Percentiles rank a stretch among this genome's conserved stretches.
Conservation (phyloP, 2,329 filamentous ascomycete genomes). For the Talaromyces piceae region DNA sequence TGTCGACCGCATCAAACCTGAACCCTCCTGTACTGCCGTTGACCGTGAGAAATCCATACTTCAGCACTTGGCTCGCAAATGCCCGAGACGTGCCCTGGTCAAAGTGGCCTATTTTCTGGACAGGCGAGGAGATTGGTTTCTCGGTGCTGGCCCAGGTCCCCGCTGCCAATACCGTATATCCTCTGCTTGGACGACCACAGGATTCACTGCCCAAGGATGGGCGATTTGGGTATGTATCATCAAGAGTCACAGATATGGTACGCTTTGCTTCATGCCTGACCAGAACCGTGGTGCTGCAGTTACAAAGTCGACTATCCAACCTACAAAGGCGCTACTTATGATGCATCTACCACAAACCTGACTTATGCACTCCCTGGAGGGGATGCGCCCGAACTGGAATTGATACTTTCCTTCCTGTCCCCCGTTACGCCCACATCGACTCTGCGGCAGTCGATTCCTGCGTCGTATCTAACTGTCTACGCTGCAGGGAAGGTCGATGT, state of each 20-base stretch:
- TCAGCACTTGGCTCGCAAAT: conserved; percentile 67
- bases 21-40: conserved; percentile 62
- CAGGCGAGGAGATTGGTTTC: conserved; percentile 60
- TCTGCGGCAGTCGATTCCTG: conserved; percentile 72
- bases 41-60: conserved; percentile 68
- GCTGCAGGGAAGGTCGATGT: conserved; percentile 60
- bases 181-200: conserved; percentile 58
- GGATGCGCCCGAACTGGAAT: conserved; percentile 34
- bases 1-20: conserved; percentile 44
- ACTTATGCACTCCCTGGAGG: conserved; percentile 52
- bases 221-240: conserved; percentile 28
- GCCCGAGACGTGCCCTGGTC: conserved; percentile 71
- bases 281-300: conserved; percentile 15
- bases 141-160: conserved; percentile 56
- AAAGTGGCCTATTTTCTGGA: conserved; percentile 82
- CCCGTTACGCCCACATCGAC: conserved; percentile 77
- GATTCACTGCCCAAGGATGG: conserved; percentile 46
- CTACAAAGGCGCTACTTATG: conserved; percentile 57
- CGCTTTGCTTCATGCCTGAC: background rate
- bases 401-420: conserved; percentile 61
- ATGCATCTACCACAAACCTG: conserved; percentile 63
- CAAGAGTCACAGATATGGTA: too few species aligned
- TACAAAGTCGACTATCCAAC: conserved; percentile 53
- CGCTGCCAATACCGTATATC: conserved; percentile 53
- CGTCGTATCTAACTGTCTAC: conserved; percentile 65